Evolutionary conservation across 179 eudicot genomes (phyloP), one percentile per base, ranked within the genome.

Genomic region (Camellia oleifera): DNA sequence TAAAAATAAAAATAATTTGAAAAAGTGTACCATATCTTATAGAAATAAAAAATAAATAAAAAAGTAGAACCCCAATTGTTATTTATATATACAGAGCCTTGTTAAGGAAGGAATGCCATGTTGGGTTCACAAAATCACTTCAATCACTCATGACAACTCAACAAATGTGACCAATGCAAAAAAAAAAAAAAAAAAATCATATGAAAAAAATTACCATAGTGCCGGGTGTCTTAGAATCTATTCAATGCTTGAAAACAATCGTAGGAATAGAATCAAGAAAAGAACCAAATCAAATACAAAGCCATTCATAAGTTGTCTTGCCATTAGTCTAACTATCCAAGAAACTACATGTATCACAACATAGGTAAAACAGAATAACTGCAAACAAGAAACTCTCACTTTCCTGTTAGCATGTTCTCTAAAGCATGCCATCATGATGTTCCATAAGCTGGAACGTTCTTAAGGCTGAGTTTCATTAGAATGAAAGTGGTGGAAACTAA

Each of bases 201-300:
- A n/a, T n/a, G 52, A n/a, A 42, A 61, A n/a, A 18, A 45, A 45
- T 8, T 44, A 11, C 48, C 10, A 13, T 8, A 54, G 58, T 9
- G 13, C 8, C 58, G 2, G 11, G 42, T 65, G 69, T 65, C 69
- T 20, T 4, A 11, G 10, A 65, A 26, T 65, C 69, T 65, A 65
- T 63, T 65, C 45, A 48, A 48, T 4, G 18, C 9, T 56, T 13
- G 9, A 56, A 9, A 74, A 56, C 13, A 4, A 1, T 42, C 8
- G 5, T 32, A 77, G 8, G 8, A 50, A 48, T 20, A 15, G 14
- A 69, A 64, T 2, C 15, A 64, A 50, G 42, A 8, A 23, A 64
- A 77, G 3, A 50, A 42, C 71, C 10, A 50, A 32, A 77, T 77
- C 56, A 65, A 46, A 20, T 14, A 75, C 73, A 15, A 7, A 69